Evolutionary conservation across 768 basidiomycete genomes (phyloP).

Genomic region (Amanita polypyramis): DNA sequence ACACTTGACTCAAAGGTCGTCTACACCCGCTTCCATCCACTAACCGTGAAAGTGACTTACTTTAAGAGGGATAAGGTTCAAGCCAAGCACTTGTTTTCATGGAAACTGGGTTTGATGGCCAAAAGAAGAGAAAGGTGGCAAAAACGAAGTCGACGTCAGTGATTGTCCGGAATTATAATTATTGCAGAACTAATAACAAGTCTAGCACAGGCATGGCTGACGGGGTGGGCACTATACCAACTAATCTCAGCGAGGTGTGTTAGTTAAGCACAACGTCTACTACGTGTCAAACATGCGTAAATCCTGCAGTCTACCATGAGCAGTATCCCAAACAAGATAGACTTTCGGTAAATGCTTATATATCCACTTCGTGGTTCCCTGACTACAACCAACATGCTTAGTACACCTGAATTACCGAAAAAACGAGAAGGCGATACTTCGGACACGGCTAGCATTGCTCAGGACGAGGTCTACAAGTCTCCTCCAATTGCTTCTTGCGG

Average conservation of each 20-base stretch:
- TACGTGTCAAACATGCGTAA: constrained; percentile 4
- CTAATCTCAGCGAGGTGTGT: constrained; percentile 12
- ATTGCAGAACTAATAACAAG: background rate
- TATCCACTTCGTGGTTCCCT: background rate
- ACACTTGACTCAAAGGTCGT: background rate
- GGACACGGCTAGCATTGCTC: background rate
- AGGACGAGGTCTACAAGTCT: background rate
- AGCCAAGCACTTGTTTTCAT: constrained; percentile 3
- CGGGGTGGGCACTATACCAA: background rate
- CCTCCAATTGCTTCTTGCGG: background rate
- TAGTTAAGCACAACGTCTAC: background rate
- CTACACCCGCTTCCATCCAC: constrained; percentile 5
- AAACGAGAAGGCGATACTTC: background rate
- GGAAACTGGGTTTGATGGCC: background rate
- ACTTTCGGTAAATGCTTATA: constrained; percentile 7
- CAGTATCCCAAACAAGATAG: constrained; percentile 4
- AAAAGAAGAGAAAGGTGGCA: background rate
- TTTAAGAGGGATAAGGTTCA: constrained; percentile 25
- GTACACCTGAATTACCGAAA: background rate
- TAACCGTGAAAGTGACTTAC: constrained; percentile 20
- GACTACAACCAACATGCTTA: background rate
- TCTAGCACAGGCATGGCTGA: background rate
- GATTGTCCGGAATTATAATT: background rate
- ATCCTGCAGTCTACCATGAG: constrained; percentile 3
- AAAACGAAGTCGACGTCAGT: background rate